Base-by-base conservation (phyloP, 2,329 filamentous ascomycete species). In the Colletotrichum sp. region DNA sequence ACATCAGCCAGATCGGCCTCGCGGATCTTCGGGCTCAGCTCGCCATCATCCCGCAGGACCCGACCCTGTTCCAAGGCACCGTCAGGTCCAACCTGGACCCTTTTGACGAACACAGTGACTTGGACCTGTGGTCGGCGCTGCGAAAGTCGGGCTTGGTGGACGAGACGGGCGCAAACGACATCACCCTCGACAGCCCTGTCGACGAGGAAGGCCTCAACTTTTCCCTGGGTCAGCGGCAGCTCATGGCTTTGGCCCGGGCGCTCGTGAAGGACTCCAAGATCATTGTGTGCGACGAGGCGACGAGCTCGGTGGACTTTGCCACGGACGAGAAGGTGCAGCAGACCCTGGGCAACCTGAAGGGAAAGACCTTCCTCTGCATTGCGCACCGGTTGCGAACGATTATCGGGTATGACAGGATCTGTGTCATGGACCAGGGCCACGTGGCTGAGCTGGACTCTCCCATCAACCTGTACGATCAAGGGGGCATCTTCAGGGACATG, bases 31-130 rank as follows among this genome's bases (percentile, higher is more conserved):
- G 95, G 26, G 93, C 91, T 15, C 89, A 94, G 0, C 85, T 96
- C 0, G 93, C 94, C 34, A 96, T 96, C 78, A 96, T 97, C 67
- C 65, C 65, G 16, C 65, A 67, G 28, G 65, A 96, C 79, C 95
- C 95, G 0, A 93, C 96, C 1, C 88, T 96, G 4, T 96, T 96
- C 85, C 94, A 92, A 0, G 95, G 95, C 16, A 96, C 94, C 95
- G 16, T 67, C 8, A 32, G 65, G 1, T 24, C 44, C n/a, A 67
- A 67, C 1, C 28, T 67, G 7, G 65, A 96, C 81, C 93, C 95
- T 0, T 96, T 96, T 79, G 88, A 93, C 69, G 88, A 94, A 75
- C 91, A 95, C 80, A 90, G 87, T 1, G 94, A 96, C 59, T 0
- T 30, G 26, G 59, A 62, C 10, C 28, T 62, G 16, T 78, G 87